A percentile compares a stretch with the other conserved stretches of the same genome.
phyloP scores from a whole-genome alignment of 2,329 filamentous ascomycete genomes.

The Dactylellina leptospora region DNA sequence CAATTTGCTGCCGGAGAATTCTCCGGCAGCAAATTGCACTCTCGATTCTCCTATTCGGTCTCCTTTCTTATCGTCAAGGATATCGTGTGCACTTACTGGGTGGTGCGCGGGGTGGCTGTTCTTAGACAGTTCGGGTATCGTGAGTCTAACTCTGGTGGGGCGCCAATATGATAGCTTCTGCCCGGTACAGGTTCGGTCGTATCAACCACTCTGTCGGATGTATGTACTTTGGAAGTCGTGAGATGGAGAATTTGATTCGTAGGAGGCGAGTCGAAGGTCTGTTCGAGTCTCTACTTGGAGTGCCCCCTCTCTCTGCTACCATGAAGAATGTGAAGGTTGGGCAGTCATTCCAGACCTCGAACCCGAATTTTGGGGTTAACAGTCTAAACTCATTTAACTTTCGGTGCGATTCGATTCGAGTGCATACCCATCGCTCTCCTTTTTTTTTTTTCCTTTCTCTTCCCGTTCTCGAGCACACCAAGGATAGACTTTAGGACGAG shows the following conservation, averaged over 20 bases:
- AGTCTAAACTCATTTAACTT: conserved; percentile 33
- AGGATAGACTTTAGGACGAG: conserved; percentile 25
- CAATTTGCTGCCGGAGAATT: too few relatives aligned
- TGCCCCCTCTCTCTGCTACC: too few relatives aligned
- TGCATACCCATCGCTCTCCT: too few relatives aligned
- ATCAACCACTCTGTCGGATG: too few relatives aligned
- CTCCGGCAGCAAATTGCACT: too few relatives aligned
- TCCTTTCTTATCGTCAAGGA: too few relatives aligned
- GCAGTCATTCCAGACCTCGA: background rate
- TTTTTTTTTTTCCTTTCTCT: conserved; percentile 17
- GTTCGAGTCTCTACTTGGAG: too few relatives aligned
- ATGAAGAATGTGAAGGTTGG: conserved; percentile 4
- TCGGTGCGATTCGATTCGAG: conserved; percentile 12
- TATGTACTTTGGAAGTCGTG: too few relatives aligned
- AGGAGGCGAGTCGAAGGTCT: too few relatives aligned
- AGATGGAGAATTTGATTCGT: too few relatives aligned
- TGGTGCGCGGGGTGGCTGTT: background rate
- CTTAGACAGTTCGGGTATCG: conserved; percentile 4
- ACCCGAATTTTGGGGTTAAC: conserved; percentile 16
- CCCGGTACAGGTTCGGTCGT: too few relatives aligned
- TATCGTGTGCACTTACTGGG: background rate
- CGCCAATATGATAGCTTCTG: conserved; percentile 8
- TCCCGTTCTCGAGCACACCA: conserved; percentile 32
- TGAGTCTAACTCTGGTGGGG: conserved; percentile 1
- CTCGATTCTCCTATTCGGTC: too few relatives aligned